Evolutionary conservation across 306 rosid genomes (phyloP).

Genomic region (Leucaena leucocephala): DNA sequence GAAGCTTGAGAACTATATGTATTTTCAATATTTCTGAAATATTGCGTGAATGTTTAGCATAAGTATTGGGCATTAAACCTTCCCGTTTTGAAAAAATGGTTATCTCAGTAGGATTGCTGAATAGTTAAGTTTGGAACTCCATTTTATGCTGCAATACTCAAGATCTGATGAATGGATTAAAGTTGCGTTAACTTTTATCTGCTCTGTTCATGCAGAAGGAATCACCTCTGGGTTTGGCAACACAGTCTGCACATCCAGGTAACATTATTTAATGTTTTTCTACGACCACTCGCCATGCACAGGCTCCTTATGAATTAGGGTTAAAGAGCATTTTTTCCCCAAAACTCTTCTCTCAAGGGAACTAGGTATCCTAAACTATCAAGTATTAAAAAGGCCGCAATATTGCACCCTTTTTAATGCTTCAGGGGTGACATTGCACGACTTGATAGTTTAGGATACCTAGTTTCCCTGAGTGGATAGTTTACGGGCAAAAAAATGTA

Average conservation of each 20-base stretch:
- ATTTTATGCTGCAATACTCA: background rate
- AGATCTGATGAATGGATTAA: background rate
- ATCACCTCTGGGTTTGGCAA: constrained; percentile 35
- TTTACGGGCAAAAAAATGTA: background rate
- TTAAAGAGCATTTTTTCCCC: background rate
- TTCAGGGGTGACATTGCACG: no score
- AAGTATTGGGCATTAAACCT: background rate
- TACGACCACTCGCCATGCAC: background rate
- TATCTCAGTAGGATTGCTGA: background rate
- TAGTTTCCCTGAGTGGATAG: background rate
- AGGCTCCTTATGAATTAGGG: background rate
- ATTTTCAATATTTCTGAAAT: background rate
- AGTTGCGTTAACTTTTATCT: constrained; percentile 27
- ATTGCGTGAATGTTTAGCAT: background rate
- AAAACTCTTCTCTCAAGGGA: background rate
- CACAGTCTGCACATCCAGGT: constrained; percentile 45
- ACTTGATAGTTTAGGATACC: no score
- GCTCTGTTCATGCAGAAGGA: constrained; percentile 35
- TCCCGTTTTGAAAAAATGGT: background rate
- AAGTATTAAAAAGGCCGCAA: no score
- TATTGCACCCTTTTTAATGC: no score
- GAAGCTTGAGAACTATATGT: background rate
- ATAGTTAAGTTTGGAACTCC: background rate
- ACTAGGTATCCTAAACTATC: no score
- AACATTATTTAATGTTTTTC: background rate